Base-by-base conservation (phyloP, 768 basidiomycete genomes). In the Mycena rosella region DNA sequence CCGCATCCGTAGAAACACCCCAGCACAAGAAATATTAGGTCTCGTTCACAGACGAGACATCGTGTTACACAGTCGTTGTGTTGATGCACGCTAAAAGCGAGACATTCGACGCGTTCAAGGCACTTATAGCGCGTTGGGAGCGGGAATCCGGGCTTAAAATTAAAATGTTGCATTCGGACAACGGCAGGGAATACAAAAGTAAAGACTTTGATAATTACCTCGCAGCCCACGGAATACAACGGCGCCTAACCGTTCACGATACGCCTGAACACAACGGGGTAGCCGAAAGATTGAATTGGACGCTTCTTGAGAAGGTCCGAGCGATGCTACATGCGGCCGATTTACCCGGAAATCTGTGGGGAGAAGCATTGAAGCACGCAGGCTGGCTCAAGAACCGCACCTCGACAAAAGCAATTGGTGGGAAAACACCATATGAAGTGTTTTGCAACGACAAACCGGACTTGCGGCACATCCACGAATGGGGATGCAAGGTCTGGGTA, bases 201-300 rank as follows among this genome's bases (percentile, higher is more conserved):
- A n/a, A n/a, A n/a, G n/a, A n/a, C n/a, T n/a, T n/a, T n/a, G n/a
- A n/a, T n/a, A n/a, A n/a, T n/a, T n/a, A n/a, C n/a, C n/a, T n/a
- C n/a, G n/a, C n/a, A n/a, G n/a, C 53, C 0, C 58, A 73, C 26
- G 77, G 77, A 0, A 76, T 67, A 0, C 60, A 45, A 2, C 73
- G 58, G 0, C 38, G 62, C 14, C 67, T 73, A 22, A 79, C 77
- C 24, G 70, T 72, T 2, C 77, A 74, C 66, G 71, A n/a, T 38
- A 66, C 9, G 42, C 78, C 78, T 0, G 69, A 82, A 36, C 73
- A 83, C 59, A 82, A 82, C 63, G 79, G 83, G 11, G 65, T 84
- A 15, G 78, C 81, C 0, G 81, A 85, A 67, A 65, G 76, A 3
- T 71, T 77, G 14, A 83, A 80, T 36, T 63, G 78, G 5, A 76